phyloP scores from a whole-genome alignment of 257 asterid species.

The Echites panduratus region DNA sequence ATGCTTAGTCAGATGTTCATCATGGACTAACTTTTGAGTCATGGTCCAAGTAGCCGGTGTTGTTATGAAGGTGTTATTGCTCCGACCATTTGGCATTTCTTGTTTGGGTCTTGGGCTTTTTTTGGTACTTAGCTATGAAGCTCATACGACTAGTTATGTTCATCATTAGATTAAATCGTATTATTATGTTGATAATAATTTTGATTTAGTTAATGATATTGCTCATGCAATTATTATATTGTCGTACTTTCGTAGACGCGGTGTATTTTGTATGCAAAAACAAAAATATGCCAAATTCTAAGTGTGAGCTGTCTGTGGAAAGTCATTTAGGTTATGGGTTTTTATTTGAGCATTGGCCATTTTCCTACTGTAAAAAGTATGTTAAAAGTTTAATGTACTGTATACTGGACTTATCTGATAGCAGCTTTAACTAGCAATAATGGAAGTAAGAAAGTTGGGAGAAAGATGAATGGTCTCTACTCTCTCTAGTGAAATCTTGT shows the following conservation, averaged over 20 bases:
- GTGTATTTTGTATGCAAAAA: not conserved
- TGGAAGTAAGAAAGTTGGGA: not conserved
- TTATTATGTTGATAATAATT: too few species aligned
- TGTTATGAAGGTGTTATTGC: not conserved
- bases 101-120: not conserved
- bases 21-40: not conserved
- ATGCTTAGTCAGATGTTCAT: slow-evolving; percentile 15
- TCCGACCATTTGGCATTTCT: not conserved
- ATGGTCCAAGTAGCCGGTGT: slow-evolving; percentile 7
- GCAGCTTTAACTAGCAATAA: slow-evolving; percentile 9
- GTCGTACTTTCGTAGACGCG: not conserved
- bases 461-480: slow-evolving; percentile 4
- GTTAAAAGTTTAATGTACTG: not conserved
- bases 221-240: not conserved
- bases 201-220: not conserved
- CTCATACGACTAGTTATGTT: too few species aligned
- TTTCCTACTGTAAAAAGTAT: not conserved
- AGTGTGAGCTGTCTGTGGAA: not conserved
- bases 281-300: not conserved
- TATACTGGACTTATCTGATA: not conserved
- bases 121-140: too few species aligned
- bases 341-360: not conserved
- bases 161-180: too few species aligned
- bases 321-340: not conserved
- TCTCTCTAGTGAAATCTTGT: not conserved